phyloP scores from a whole-genome alignment of 2,329 filamentous ascomycete genomes.

The Fusarium sp. region DNA sequence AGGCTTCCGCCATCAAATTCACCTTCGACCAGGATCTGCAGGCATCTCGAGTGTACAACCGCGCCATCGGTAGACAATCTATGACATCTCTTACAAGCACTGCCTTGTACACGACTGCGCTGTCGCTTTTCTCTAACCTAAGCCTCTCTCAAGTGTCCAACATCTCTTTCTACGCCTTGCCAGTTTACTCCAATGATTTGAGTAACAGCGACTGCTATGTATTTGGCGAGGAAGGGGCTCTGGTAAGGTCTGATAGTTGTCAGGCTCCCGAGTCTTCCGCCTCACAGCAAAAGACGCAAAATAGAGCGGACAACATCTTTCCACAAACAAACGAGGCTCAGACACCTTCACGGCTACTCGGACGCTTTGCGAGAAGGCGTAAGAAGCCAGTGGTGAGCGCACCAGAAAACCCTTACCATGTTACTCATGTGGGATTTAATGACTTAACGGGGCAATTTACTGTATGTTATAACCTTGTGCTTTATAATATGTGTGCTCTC shows the following conservation, averaged over 20 bases:
- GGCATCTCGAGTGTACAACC: not conserved
- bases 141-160: not conserved
- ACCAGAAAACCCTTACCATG: fast-evolving
- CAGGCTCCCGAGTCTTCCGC: not conserved
- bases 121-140: not conserved
- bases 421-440: not conserved
- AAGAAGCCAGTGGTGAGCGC: not conserved
- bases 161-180: not conserved
- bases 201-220: not conserved
- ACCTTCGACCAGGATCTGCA: not conserved
- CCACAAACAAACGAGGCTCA: fast-evolving
- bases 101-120: not conserved
- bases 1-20: not conserved
- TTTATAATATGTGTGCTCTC: no score
- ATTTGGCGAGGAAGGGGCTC: not conserved
- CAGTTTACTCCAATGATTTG: not conserved
- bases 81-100: not conserved
- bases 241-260: fast-evolving
- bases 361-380: not conserved
- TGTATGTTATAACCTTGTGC: not conserved
- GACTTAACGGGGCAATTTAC: fast-evolving
- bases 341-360: not conserved
- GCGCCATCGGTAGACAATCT: not conserved
- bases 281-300: fast-evolving
- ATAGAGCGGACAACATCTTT: fast-evolving